A percentile compares a stretch with the other conserved stretches of the same genome.
phyloP scores from a whole-genome alignment of 2,329 filamentous ascomycete species.

The Dryadomyces quercivorus region DNA sequence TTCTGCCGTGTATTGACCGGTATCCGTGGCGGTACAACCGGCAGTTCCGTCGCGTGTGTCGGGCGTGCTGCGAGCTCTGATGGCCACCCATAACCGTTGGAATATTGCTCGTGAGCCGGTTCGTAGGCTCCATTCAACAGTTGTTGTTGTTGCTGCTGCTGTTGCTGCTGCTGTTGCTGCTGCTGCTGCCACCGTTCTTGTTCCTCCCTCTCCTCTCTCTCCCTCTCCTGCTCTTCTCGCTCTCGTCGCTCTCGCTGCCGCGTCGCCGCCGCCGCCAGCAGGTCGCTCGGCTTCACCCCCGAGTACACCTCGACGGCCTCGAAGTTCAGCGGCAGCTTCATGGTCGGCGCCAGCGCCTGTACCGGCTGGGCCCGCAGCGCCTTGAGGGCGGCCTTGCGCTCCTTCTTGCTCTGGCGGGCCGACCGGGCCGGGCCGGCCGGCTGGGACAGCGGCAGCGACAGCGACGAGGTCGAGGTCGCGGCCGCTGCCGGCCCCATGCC shows the following conservation, averaged over 20 bases:
- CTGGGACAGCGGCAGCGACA: not conserved
- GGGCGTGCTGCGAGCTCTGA: not conserved
- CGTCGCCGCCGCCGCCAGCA: conserved; percentile 53
- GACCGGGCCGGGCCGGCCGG: not conserved
- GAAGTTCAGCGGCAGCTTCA: conserved; percentile 69
- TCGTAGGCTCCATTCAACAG: not conserved
- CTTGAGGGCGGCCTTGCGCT: conserved; percentile 15
- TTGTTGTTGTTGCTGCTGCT: not conserved
- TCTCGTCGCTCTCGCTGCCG: conserved; percentile 13
- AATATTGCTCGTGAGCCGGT: not conserved
- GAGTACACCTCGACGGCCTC: conserved; percentile 68
- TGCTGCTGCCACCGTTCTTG: not conserved
- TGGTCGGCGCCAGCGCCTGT: conserved; percentile 46
- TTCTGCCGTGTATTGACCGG: not conserved
- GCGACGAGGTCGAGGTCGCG: not conserved
- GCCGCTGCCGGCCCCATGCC: conserved; percentile 35
- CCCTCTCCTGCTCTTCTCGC: not conserved
- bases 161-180: not conserved
- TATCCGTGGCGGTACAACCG: not conserved
- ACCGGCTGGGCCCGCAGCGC: conserved; percentile 22
- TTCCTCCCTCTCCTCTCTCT: conserved; percentile 1
- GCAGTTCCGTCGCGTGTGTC: not conserved
- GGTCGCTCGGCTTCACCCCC: conserved; percentile 69
- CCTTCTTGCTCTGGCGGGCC: conserved; percentile 5
- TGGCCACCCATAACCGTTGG: too few relatives aligned